Base-by-base conservation (phyloP, 2,329 filamentous ascomycete species). In the Fusarium brachygibbosum region DNA sequence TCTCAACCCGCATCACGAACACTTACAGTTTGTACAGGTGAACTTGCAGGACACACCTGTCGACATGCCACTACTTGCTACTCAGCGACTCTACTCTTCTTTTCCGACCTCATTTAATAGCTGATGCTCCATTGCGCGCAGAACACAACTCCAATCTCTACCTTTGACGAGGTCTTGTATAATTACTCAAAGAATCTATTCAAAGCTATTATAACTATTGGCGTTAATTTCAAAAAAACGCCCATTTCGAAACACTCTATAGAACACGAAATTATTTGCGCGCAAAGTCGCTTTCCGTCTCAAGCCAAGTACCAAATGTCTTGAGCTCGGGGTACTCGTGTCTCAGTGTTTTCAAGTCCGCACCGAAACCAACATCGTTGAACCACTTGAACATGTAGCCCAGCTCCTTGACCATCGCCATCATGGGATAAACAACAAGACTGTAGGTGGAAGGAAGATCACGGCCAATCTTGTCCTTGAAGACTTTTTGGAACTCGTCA, bases 311-410 rank as follows among this genome's bases (percentile, higher is more conserved):
- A 11, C 34, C 52, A 10, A 64, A 64, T 13, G 23, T 41, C 38
- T 41, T 64, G 10, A 64, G 23, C 6, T 29, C 38, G 9, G 61
- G 44, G 14, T 46, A 64, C 34, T 64, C 44, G 14, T 64, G 63
- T 34, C 28, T 58, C 29, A 64, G 5, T 7, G 42, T n/a, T 21
- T 63, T 40, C n/a, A 63, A 34, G 6, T 64, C 38, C 14, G 61
- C 61, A 37, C 25, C 34, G 6, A 64, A 64, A 7, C 61, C 61
- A 38, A 58, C 34, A 35, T 64, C 51, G 6, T 58, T 50, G 52
- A 64, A 64, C 61, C 61, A 64, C 28, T 64, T 64, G 34, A 64
- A 64, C 59, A 64, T 64, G 3, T 64, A 64, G 2, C 61, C 51
- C 23, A 67, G n/a, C 32, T 58, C 45, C 38, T 63, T 67, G 3